These are phyloP conservation scores for Penstemon newberryi DNA, from an alignment of 257 asterid species.

Conservation along the genomic window DNA sequence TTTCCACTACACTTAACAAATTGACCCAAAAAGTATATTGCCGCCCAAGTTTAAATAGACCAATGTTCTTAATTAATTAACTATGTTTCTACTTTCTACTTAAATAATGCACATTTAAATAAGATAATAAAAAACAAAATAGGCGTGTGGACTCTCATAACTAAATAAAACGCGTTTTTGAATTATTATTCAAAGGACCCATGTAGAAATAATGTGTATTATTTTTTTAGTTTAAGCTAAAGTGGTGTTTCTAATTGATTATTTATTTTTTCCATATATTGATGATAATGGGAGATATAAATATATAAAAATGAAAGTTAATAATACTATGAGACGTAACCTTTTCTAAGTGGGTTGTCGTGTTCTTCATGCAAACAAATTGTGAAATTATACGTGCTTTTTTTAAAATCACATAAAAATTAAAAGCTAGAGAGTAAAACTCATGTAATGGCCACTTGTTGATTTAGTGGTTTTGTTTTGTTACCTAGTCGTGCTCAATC, in stretches of 20 bases:
- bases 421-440: neutral
- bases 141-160: neutral
- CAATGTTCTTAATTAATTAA: neutral
- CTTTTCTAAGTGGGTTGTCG: conserved; percentile 48
- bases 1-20: conserved; percentile 16
- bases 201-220: neutral
- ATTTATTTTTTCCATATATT: neutral
- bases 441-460: conserved; percentile 34
- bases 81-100: neutral
- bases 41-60: neutral
- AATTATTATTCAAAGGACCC: neutral
- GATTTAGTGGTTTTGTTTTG: conserved; percentile 37
- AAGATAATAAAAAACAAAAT: neutral
- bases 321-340: neutral
- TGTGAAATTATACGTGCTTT: conserved; percentile 23
- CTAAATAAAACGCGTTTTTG: neutral
- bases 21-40: conserved; percentile 5
- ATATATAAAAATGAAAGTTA: neutral
- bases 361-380: conserved; percentile 34
- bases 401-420: conserved; percentile 20
- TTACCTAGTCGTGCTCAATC: conserved; percentile 37
- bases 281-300: neutral
- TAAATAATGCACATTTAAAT: neutral
- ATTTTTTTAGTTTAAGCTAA: neutral
- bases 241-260: neutral